Conservation (phyloP, 768 basidiomycete genomes). For the Leucocoprinus leucothites region DNA sequence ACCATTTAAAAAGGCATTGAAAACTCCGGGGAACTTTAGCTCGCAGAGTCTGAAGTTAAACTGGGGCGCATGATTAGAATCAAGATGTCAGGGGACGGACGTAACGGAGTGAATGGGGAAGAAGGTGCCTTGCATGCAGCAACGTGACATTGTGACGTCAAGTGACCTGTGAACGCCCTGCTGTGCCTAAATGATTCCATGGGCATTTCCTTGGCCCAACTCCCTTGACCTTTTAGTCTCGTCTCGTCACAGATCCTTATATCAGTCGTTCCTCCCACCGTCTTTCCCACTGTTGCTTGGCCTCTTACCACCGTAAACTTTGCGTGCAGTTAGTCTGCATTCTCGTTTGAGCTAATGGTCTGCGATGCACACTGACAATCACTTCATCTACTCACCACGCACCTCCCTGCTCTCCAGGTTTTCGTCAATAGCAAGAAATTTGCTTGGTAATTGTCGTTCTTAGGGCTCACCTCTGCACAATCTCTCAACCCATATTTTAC, state of each 20-base stretch:
- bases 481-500: slow-evolving; percentile 11
- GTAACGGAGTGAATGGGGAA: too few species aligned
- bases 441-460: slow-evolving; percentile 55
- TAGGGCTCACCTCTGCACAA: not conserved
- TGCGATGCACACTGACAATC: not conserved
- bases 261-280: slow-evolving; percentile 6
- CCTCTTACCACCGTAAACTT: not conserved
- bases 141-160: slow-evolving; percentile 5
- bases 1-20: too few species aligned
- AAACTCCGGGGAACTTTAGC: too few species aligned
- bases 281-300: not conserved
- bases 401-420: slow-evolving; percentile 38
- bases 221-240: not conserved
- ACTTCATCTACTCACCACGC: not conserved
- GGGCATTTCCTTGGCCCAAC: not conserved
- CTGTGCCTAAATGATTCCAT: not conserved
- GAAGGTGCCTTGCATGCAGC: too few species aligned
- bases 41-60: too few species aligned
- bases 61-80: too few species aligned
- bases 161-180: not conserved
- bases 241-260: not conserved
- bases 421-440: slow-evolving; percentile 73
- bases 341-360: slow-evolving; percentile 12
- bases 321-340: not conserved
- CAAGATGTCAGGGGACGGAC: too few species aligned